phyloP scores from a whole-genome alignment of 441 rosid species.

The Omphalea diandra region DNA sequence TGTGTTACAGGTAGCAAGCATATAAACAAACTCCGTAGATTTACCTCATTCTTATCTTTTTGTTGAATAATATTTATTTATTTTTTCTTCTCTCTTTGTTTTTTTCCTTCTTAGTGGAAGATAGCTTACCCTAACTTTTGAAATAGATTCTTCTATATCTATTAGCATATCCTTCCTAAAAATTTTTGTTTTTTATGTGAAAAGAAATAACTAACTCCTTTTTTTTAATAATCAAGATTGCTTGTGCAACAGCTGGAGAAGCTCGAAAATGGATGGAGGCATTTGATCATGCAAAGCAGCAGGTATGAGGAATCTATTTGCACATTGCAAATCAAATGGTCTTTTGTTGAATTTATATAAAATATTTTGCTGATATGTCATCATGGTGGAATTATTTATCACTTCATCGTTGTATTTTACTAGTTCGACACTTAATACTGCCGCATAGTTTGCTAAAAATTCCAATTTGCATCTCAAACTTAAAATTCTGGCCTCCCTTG shows the following conservation, averaged over 20 bases:
- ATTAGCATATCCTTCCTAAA: conserved; percentile 10
- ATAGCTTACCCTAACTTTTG: neutral
- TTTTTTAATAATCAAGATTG: conserved; percentile 63
- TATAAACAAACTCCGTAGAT: neutral
- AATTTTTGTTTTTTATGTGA: neutral
- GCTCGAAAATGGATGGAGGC: conserved; percentile 91
- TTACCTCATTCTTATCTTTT: neutral
- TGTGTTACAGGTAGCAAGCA: neutral
- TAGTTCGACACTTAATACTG: neutral
- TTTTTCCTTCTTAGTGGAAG: neutral
- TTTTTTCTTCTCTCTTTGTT: neutral
- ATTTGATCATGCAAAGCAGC: conserved; percentile 93
- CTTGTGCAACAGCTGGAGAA: conserved; percentile 92
- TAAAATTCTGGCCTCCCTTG: neutral
- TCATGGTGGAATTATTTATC: conserved; percentile 7
- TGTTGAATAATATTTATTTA: neutral
- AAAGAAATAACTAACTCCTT: conserved; percentile 21
- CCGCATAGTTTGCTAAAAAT: neutral
- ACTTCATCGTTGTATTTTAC: conserved; percentile 12
- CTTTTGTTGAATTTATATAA: neutral
- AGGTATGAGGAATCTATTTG: conserved; percentile 45
- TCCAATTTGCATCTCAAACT: neutral
- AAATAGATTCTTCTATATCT: conserved; percentile 5
- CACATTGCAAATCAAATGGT: conserved; percentile 11
- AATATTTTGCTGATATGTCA: conserved; percentile 3